Evolutionary conservation across 345 rosid species (phyloP), one percentile per base, ranked within the genome.

Genomic region (Rubroshorea leprosula): DNA sequence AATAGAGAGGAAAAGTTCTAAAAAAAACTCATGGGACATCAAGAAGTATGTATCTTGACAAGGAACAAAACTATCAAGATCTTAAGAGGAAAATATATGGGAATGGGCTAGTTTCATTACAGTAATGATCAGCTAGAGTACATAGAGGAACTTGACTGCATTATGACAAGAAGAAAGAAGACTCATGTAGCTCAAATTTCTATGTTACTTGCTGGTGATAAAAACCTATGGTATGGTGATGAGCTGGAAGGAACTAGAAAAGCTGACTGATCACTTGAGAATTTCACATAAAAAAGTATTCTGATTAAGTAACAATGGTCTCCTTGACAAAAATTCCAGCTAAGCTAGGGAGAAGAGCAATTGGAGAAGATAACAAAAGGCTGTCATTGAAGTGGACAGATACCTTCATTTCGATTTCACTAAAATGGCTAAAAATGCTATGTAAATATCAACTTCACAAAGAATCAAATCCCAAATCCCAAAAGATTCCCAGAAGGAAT

Each of bases 321-420:
- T 60, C 29, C 61, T 65, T 59, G 54, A 49, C 51, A 59, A 51
- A 62, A 62, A 65, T 53, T 67, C 58, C 72, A 74, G 69, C 72
- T 59, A 66, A 69, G 68, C 48, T 2, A 57, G 14, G 47, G 5
- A 27, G 48, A 59, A 49, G 26, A 64, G 54, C 18, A 55, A 35
- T 31, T 57, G 39, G 1, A 31, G 62, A 51, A 55, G 57, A 56
- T 52, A 58, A 27, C 53, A 63, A 35, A 50, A 11, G 29, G 29
- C 23, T 64, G 63, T 71, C 71, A 57, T 54, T 54, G 74, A 72
- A 72, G 51, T 49, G 67, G 66, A 72, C 80, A 68, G 58, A 63
- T 29, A 21, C 21, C 23, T 22, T 47, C 17, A 71, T 53, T 22
- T 25, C 64, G 49, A 52, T 23, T 57, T 66, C 54, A 12, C 5